These are phyloP conservation scores for Lasiodiplodia gonubiensis DNA, from an alignment of 2,329 filamentous ascomycete species.

Conservation along the genomic window DNA sequence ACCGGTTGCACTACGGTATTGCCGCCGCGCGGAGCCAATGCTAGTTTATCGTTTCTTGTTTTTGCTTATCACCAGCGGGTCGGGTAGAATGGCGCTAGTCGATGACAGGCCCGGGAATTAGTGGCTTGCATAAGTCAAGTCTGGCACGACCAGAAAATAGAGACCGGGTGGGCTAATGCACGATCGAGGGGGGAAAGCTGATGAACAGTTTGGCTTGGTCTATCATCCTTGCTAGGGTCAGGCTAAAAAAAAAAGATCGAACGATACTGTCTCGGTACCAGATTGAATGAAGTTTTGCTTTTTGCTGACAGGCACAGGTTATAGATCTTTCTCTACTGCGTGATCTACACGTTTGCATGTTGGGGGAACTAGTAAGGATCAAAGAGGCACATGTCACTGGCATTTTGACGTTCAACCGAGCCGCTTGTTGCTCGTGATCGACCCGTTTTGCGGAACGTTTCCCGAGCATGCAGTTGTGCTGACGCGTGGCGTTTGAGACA, in stretches of 20 bases:
- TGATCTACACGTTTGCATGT: background rate
- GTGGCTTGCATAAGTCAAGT: background rate
- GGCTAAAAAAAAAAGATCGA: background rate
- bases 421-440: background rate
- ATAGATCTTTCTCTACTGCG: background rate
- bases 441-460: background rate
- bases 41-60: background rate
- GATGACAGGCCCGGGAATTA: background rate
- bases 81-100: background rate
- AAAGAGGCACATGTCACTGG: background rate
- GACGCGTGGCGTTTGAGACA: constrained; percentile 9
- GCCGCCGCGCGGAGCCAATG: background rate
- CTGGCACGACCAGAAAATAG: background rate
- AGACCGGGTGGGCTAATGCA: background rate
- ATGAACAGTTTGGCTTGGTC: background rate
- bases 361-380: background rate
- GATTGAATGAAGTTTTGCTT: background rate
- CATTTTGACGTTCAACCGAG: background rate
- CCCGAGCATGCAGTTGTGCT: background rate
- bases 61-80: background rate
- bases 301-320: constrained; percentile 1
- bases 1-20: background rate
- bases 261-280: background rate
- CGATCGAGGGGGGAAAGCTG: background rate
- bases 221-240: background rate